Base-by-base conservation (phyloP, 495 filamentous ascomycete genomes). In the Aspergillus incahuasiensis region DNA sequence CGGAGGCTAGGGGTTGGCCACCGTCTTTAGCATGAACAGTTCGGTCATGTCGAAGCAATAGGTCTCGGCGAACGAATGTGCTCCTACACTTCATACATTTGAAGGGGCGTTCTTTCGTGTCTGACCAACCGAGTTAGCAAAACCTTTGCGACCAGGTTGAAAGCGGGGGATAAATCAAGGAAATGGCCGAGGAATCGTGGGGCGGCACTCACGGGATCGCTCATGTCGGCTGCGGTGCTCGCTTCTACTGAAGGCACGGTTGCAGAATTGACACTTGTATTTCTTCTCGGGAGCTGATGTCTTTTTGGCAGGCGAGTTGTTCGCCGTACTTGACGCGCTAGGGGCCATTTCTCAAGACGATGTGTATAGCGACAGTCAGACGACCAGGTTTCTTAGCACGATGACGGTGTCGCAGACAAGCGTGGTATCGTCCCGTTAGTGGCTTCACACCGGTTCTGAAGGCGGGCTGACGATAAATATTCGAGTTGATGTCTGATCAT, bases 211-310 rank as follows among this genome's bases (percentile, higher is more conserved):
- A 98, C 94, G 94, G 64, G 92, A 96, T 73, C 94, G 81, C 73
- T 98, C 94, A 75, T 98, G 94, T 76, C 94, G 80, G 74, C 91
- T 96, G 59, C 95, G 85, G 74, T 98, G 94, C 72, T 98, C 95
- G 69, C 91, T 96, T 69, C 95, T 81, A 76, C 90, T 96, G 70
- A 98, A 98, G 51, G 94, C 94, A 68, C 94, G 84, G 72, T 88
- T 90, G 79, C 94, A 98, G 74, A 96, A 98, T 80, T 95, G 90
- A 76, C 94, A 98, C 74, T 97, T 96, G 83, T 98, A 98, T 74
- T 96, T 97, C 79, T 92, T 90, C 78, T 97, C 92, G 41, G 92
- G 89, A 43, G 82, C 78, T 32, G 80, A 79, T 56, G 87, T 79
- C 65, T 84, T 83, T 68, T 80, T 79, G 52, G 78, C 69, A 63